Percentiles rank a stretch among this genome's conserved stretches.
phyloP scores from a whole-genome alignment of 805 yeast species.

The Lipomyces mesembrius region DNA sequence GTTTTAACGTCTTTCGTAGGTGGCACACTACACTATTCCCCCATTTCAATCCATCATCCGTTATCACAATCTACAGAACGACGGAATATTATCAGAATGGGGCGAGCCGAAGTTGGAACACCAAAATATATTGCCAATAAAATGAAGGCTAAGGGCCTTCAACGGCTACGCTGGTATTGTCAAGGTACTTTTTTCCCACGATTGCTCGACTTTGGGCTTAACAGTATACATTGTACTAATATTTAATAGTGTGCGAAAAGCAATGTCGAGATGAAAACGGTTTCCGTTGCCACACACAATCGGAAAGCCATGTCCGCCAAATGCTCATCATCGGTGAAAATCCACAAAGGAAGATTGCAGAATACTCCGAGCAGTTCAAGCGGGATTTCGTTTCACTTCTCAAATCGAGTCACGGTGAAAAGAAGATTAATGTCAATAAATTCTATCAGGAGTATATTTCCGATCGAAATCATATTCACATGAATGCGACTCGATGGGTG shows the following conservation, averaged over 20 bases:
- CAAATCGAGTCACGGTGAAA: conserved; percentile 76
- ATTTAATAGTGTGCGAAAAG: conserved; percentile 66
- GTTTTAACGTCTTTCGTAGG: too few relatives aligned
- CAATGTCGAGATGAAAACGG: conserved; percentile 98
- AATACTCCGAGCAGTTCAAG: conserved; percentile 64
- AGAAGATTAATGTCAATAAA: conserved; percentile 74
- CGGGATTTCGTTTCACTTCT: conserved; percentile 67
- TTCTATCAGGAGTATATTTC: conserved; percentile 89
- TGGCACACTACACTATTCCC: too few relatives aligned
- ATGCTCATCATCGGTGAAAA: conserved; percentile 56
- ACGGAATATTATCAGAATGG: conserved; percentile 48
- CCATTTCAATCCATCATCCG: background rate
- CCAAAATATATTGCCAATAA: conserved; percentile 76
- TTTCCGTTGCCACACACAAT: conserved; percentile 81
- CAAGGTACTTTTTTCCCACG: conserved; percentile 46
- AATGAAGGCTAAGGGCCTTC: conserved; percentile 82
- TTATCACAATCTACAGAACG: background rate
- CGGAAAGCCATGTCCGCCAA: conserved; percentile 74
- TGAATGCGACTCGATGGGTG: conserved; percentile 85
- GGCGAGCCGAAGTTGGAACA: conserved; percentile 63
- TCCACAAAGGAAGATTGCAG: conserved; percentile 52
- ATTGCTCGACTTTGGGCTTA: background rate
- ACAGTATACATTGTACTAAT: conserved; percentile 38
- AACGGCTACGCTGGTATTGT: conserved; percentile 84
- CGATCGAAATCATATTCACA: conserved; percentile 82